phyloP scores from a whole-genome alignment of 345 rosid species.

The Anacardium occidentale region DNA sequence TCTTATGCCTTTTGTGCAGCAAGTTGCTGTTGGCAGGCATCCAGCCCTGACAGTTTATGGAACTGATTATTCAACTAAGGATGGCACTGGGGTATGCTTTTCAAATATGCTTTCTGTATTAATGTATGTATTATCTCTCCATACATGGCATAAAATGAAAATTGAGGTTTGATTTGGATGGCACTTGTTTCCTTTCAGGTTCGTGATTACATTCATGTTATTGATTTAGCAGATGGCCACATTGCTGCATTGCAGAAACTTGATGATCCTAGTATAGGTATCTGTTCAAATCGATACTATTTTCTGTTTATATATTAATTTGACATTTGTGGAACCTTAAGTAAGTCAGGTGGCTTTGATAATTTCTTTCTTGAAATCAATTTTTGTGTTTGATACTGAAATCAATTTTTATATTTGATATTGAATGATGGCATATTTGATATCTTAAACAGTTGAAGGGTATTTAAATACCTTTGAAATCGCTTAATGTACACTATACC shows the following conservation, averaged over 20 bases:
- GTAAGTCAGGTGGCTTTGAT: too few relatives aligned
- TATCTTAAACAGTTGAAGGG: too few relatives aligned
- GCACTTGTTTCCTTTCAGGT: conserved; percentile 44
- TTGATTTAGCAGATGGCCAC: conserved; percentile 94
- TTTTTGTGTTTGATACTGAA: too few relatives aligned
- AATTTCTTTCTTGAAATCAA: too few relatives aligned
- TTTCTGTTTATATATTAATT: too few relatives aligned
- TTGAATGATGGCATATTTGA: too few relatives aligned
- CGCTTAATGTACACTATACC: neutral
- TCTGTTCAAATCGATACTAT: neutral
- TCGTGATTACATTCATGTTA: conserved; percentile 92
- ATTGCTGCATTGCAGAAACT: conserved; percentile 82
- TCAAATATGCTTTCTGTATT: neutral
- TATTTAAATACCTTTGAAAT: neutral
- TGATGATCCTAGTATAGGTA: conserved; percentile 64
- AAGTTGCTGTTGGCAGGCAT: conserved; percentile 93
- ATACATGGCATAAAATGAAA: conserved; percentile 5
- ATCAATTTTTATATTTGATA: too few relatives aligned
- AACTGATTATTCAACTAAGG: conserved; percentile 80
- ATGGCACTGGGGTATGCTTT: conserved; percentile 91
- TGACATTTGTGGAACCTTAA: too few relatives aligned
- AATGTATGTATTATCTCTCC: too few relatives aligned
- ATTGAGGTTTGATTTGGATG: conserved; percentile 11
- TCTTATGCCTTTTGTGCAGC: conserved; percentile 99
- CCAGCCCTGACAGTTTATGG: conserved; percentile 78